Conservation (phyloP, 257 asterid species). For the Cinchona pubescens region DNA sequence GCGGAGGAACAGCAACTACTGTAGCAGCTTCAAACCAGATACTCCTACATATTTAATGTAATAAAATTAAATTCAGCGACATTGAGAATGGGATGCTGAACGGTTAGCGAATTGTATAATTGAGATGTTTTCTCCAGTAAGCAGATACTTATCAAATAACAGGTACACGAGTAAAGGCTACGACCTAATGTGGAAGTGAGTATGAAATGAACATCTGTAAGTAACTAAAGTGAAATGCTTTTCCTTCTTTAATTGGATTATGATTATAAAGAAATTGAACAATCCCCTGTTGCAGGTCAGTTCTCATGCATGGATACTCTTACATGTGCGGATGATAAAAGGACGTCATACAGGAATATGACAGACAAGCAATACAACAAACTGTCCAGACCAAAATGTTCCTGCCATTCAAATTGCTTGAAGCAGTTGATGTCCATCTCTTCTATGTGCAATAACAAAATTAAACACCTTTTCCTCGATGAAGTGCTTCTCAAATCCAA, state of each 20-base stretch:
- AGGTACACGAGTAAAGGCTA: background rate
- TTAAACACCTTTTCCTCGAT: background rate
- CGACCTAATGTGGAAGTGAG: background rate
- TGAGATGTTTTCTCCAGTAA: background rate
- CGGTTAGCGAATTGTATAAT: background rate
- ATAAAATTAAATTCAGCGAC: background rate
- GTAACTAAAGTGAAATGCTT: background rate
- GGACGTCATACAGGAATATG: background rate
- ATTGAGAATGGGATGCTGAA: background rate
- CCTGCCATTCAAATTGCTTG: background rate
- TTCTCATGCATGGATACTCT: background rate
- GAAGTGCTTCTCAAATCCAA: background rate
- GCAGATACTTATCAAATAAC: background rate
- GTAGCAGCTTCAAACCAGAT: constrained; percentile 99
- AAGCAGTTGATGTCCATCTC: background rate
- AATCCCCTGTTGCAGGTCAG: background rate
- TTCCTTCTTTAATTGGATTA: background rate
- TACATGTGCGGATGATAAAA: too few relatives aligned
- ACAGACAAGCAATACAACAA: background rate
- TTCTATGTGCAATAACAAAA: background rate
- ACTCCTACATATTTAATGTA: constrained; percentile 43
- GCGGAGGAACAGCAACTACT: constrained; percentile 97
- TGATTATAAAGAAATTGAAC: background rate
- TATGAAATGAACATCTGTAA: background rate
- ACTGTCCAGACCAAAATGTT: background rate